Percentiles rank a stretch among this genome's conserved stretches.
Conservation (phyloP, 176 grass and related monocot species). For the Poa annua region DNA sequence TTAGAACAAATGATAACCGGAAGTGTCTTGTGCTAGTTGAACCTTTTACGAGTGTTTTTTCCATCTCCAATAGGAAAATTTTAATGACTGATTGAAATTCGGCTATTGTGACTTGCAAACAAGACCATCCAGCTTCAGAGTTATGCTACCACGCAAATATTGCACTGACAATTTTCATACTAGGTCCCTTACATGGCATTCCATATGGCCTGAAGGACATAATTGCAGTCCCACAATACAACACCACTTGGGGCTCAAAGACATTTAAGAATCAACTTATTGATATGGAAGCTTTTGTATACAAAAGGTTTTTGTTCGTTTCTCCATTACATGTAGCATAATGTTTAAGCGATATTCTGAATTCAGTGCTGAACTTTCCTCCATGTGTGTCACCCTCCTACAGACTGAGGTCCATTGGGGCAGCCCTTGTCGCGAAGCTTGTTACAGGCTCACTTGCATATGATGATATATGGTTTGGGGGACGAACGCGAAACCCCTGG, state of each 20-base stretch:
- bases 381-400: slow-evolving; percentile 8
- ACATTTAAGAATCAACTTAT: slow-evolving; percentile 93
- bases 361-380: slow-evolving; percentile 1
- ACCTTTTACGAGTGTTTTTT: slow-evolving; percentile 1
- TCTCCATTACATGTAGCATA: slow-evolving; percentile 16
- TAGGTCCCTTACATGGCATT: slow-evolving; percentile 96
- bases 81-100: background rate
- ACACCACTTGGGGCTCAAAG: slow-evolving; percentile 86
- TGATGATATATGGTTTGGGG: slow-evolving; percentile 95
- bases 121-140: background rate
- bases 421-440: slow-evolving; percentile 89
- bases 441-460: slow-evolving; percentile 90
- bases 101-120: background rate
- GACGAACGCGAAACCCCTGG: slow-evolving; percentile 92
- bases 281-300: slow-evolving; percentile 73
- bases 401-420: slow-evolving; percentile 75
- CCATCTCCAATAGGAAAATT: background rate
- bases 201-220: slow-evolving; percentile 97
- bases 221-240: slow-evolving; percentile 89
- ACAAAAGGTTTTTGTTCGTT: slow-evolving; percentile 67
- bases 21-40: background rate
- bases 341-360: background rate
- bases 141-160: background rate
- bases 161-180: background rate
- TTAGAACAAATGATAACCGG: slow-evolving; percentile 6